Conservation (phyloP, 495 filamentous ascomycete genomes). For the Friedmanniomyces simplex region DNA sequence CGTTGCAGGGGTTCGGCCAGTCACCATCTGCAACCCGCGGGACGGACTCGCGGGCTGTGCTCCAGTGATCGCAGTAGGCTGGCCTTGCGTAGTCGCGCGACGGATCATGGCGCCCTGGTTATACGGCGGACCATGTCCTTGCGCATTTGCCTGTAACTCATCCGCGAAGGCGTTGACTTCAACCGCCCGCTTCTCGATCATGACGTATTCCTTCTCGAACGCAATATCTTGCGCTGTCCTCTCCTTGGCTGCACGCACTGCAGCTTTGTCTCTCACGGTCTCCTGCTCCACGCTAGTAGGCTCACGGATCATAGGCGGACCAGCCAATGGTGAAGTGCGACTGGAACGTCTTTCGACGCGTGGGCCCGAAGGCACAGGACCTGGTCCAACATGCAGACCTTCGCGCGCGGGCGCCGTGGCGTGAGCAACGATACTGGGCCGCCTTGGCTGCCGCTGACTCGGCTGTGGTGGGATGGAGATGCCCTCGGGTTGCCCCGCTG, state of each 20-base stretch:
- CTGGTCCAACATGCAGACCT: constrained; percentile 34
- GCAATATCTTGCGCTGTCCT: constrained; percentile 76
- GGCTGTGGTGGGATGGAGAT: constrained; percentile 6
- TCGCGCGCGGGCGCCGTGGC: constrained; percentile 55
- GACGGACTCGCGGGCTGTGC: constrained; percentile 45
- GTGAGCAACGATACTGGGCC: constrained; percentile 36
- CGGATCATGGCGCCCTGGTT: constrained; percentile 44
- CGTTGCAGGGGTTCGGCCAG: constrained; percentile 39
- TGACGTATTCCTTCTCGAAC: constrained; percentile 85
- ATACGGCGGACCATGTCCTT: constrained; percentile 9
- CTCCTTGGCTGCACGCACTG: constrained; percentile 52
- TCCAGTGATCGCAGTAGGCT: constrained; percentile 42
- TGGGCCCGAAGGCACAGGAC: constrained; percentile 8
- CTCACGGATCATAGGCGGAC: constrained; percentile 38
- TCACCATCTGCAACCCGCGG: constrained; percentile 57
- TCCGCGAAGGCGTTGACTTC: constrained; percentile 97
- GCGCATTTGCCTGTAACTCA: constrained; percentile 71
- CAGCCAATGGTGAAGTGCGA: constrained; percentile 40
- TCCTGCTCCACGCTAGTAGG: constrained; percentile 22
- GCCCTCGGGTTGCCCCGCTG: not conserved
- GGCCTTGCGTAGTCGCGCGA: constrained; percentile 58
- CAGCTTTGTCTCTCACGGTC: constrained; percentile 26
- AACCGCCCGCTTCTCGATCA: constrained; percentile 88
- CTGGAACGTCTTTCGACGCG: constrained; percentile 40
- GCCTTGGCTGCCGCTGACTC: constrained; percentile 21